Conservation (phyloP, 495 filamentous ascomycete species). For the Aspergillus diversus region DNA sequence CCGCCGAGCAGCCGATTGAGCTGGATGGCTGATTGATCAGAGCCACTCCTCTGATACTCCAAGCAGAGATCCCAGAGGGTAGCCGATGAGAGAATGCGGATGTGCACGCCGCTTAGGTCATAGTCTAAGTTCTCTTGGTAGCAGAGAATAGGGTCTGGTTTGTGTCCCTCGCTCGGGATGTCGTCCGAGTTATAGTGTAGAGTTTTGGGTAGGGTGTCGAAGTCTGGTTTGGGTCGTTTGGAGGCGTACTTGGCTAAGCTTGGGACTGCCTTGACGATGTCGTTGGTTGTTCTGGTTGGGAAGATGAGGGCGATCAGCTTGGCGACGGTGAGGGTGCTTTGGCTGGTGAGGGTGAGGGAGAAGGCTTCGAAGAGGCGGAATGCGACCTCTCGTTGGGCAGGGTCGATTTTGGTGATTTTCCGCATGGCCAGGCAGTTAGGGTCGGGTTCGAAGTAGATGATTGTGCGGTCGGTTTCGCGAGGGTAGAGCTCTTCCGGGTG, state of each 20-base stretch:
- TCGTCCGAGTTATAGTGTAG: conserved; percentile 15
- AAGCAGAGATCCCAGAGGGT: conserved; percentile 40
- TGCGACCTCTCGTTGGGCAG: conserved; percentile 14
- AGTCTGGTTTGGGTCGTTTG: conserved; percentile 38
- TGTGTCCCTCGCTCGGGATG: neutral
- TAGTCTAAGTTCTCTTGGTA: conserved; percentile 45
- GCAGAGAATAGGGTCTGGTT: conserved; percentile 25
- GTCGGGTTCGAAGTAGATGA: conserved; percentile 47
- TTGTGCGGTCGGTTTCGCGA: conserved; percentile 20
- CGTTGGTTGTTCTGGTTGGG: conserved; percentile 29
- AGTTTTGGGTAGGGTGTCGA: conserved; percentile 27
- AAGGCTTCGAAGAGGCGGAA: conserved; percentile 31
- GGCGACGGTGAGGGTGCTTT: conserved; percentile 25
- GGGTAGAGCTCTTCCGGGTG: conserved; percentile 61
- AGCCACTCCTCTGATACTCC: conserved; percentile 32
- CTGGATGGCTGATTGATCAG: conserved; percentile 22
- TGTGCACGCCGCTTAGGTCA: conserved; percentile 36
- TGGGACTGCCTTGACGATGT: conserved; percentile 39
- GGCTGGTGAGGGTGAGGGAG: conserved; percentile 28
- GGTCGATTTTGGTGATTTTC: conserved; percentile 22
- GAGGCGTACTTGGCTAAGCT: conserved; percentile 33
- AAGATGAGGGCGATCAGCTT: conserved; percentile 35
- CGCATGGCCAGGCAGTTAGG: conserved; percentile 24
- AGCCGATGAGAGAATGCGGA: conserved; percentile 23
- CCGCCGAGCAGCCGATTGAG: conserved; percentile 42